These are phyloP conservation scores for Aspergillus quadricinctus DNA, from an alignment of 2,329 filamentous ascomycete species.

Conservation along the genomic window DNA sequence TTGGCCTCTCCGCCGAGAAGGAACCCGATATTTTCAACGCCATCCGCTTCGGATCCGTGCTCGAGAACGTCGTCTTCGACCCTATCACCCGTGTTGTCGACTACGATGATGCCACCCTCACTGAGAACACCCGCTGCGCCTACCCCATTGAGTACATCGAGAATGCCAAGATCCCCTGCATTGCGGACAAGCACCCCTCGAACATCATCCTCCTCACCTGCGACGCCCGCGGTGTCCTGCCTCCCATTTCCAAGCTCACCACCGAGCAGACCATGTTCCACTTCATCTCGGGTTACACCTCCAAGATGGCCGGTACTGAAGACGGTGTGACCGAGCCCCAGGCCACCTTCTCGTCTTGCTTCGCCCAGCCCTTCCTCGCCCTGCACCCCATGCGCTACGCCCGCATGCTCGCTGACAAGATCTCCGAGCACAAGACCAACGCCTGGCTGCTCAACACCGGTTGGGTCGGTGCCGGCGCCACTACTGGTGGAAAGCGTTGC, in stretches of 20 bases:
- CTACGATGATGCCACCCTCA: conserved; percentile 92
- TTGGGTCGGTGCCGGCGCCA: conserved; percentile 88
- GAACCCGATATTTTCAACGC: conserved; percentile 96
- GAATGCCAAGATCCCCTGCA: conserved; percentile 97
- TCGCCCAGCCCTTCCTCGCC: conserved; percentile 97
- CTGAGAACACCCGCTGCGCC: conserved; percentile 96
- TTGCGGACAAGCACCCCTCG: conserved; percentile 79
- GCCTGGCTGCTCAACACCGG: conserved; percentile 98
- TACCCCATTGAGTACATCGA: conserved; percentile 99
- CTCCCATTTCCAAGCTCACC: conserved; percentile 95
- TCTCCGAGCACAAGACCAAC: conserved; percentile 88
- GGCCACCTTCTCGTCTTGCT: conserved; percentile 98
- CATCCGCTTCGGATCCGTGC: conserved; percentile 92
- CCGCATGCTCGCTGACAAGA: conserved; percentile 98
- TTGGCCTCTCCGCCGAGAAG: conserved; percentile 96
- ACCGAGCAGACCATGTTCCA: conserved; percentile 99
- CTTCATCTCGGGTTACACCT: conserved; percentile 99
- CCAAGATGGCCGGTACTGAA: conserved; percentile 99
- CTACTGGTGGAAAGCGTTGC: conserved; percentile 92
- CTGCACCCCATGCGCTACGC: conserved; percentile 99
- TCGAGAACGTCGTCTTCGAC: conserved; percentile 99
- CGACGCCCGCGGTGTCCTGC: conserved; percentile 93
- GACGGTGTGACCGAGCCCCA: conserved; percentile 95
- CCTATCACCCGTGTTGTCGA: conserved; percentile 83
- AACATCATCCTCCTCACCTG: conserved; percentile 99